Evolutionary conservation across 805 yeast species (phyloP).

Genomic region (Candida ficus): DNA sequence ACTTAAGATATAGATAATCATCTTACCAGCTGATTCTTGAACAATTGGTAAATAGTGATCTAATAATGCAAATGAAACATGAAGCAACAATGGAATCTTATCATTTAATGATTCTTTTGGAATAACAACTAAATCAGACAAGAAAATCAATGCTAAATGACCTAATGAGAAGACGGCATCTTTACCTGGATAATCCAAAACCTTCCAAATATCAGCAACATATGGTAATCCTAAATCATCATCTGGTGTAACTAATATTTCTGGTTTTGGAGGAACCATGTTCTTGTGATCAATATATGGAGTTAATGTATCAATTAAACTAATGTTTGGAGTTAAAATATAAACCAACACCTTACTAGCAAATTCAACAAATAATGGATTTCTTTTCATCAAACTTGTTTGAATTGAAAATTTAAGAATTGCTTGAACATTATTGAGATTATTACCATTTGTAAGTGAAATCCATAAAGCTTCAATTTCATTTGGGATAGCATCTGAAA

Average conservation of each 20-base stretch:
- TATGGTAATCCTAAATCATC: constrained; percentile 54
- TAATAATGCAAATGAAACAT: constrained; percentile 70
- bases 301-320: constrained; percentile 57
- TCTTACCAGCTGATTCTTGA: constrained; percentile 76
- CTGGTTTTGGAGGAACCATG: constrained; percentile 73
- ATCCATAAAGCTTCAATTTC: constrained; percentile 96
- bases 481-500: constrained; percentile 67
- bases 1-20: constrained; percentile 66
- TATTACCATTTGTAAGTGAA: constrained; percentile 76
- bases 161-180: constrained; percentile 83
- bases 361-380: constrained; percentile 68
- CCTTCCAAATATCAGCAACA: constrained; percentile 62
- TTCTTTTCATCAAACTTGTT: constrained; percentile 64
- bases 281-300: constrained; percentile 73
- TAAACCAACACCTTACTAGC: constrained; percentile 80
- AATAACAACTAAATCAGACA: constrained; percentile 72
- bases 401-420: constrained; percentile 66
- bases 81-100: constrained; percentile 68
- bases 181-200: constrained; percentile 49
- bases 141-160: constrained; percentile 77
- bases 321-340: constrained; percentile 53
- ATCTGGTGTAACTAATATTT: constrained; percentile 26
- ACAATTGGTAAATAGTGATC: constrained; percentile 86
- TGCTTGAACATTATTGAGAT: constrained; percentile 61
- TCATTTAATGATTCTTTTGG: constrained; percentile 58